Evolutionary conservation across 768 basidiomycete species (phyloP), one percentile per base, ranked within the genome.

Genomic region (Leccinum broughii): DNA sequence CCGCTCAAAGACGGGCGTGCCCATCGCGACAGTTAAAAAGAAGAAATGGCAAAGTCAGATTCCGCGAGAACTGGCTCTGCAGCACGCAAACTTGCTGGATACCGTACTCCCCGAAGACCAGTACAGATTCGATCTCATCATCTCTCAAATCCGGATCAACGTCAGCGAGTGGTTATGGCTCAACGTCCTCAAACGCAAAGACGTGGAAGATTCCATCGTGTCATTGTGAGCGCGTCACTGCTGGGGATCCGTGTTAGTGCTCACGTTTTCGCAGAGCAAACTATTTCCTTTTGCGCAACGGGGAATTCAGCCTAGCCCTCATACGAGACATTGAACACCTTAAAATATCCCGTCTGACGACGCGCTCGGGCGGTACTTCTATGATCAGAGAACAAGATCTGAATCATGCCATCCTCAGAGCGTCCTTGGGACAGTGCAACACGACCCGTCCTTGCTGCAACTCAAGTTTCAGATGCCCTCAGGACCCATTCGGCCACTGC

Each of bases 101-200:
- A 77, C 77, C 9, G 86, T 91, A 4, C 78, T 92, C 8, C 88
- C 89, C 0, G 84, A 91, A 66, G 88, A 93, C 64, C 85, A 84
- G 61, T 87, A 90, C 62, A 81, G 79, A 15, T 92, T 97, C 68
- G 92, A 92, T 70, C 76, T 80, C 34, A 83, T 87, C 60, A 84
- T 97, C 37, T 77, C 83, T 17, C 84, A 88, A 61, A 91, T 95
- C 39, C 78, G 93, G 59, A 88, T 82, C 1, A 87, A 89, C 59
- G 84, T 95, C 54, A 90, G 93, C 69, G 95, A 97, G 78, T 97
- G 94, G 93, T 78, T 97, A 1, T 97, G 94, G 95, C 73, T 86
- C 28, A 93, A 95, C 68, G 88, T 96, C 39, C 78, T 97, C 55
- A 95, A 92, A 2, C 82, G 82, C 67, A 83, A 85, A 65, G 92